Evolutionary conservation across 2,329 filamentous ascomycete species (phyloP), one percentile per base, ranked within the genome.

Genomic region (Graphilbum fragrans): DNA sequence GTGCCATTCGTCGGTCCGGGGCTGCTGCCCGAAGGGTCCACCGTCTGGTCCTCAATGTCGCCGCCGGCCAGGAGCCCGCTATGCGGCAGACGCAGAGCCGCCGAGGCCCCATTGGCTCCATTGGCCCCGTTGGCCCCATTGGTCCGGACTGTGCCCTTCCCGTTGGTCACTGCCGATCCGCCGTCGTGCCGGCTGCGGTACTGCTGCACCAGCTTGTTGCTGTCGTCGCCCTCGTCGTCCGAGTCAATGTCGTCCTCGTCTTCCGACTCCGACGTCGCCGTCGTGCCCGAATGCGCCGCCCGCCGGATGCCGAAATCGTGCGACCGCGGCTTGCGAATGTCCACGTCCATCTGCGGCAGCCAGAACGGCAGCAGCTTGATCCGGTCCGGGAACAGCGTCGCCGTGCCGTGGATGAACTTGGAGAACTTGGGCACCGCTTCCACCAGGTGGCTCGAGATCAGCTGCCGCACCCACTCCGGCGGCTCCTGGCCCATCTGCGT

Each of bases 341-440:
- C 92, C 20, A 93, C 79, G 50, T 94, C 81, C 92, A 98, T 98
- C 63, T 98, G 92, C 1, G 92, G 92, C 69, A 90, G 85, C 92
- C 92, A 98, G 68, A 86, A 98, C 1, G 92, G 92, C 6, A 98
- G 69, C 12, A 98, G 71, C 37, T 95, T 70, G 60, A 98, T 98
- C 42, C 83, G 78, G 35, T 80, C 74, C 0, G 88, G 88, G 59
- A 95, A 93, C 36, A 98, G 65, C 11, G 77, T 84, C 10, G 90
- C 90, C 2, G 82, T 87, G 45, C 92, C 92, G 60, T 98, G 92
- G 44, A 98, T 96, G 60, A 96, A 98, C 64, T 98, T 98, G 55
- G 87, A 95, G 63, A 96, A 98, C 58, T 98, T 98, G 47, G 92
- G 92, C 3, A 98, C 88, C n/a, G 92, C 88, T 64, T 98, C 92